phyloP scores from a whole-genome alignment of 2,329 filamentous ascomycete genomes.

The Clarireedia sp. region DNA sequence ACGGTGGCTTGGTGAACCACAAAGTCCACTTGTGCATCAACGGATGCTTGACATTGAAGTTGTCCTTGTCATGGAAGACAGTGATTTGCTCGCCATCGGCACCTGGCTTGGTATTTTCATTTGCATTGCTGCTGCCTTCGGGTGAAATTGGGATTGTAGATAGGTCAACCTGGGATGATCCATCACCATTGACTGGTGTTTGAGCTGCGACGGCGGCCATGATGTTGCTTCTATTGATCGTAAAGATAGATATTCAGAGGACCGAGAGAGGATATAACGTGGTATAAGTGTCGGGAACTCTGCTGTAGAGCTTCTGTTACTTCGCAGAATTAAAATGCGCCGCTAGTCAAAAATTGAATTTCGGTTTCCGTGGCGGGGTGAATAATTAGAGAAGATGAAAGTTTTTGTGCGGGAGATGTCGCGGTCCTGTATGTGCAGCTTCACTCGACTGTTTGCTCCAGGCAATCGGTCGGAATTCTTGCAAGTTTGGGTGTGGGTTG shows the following conservation, averaged over 20 bases:
- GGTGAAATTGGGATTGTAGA: slow-evolving; percentile 62
- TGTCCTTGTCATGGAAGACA: slow-evolving; percentile 95
- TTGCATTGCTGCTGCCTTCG: slow-evolving; percentile 49
- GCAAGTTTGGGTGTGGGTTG: not conserved
- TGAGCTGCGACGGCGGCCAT: slow-evolving; percentile 24
- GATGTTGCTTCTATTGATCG: slow-evolving; percentile 3
- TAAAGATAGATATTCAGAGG: not conserved
- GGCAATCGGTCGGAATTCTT: not conserved
- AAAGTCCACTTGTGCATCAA: slow-evolving; percentile 97
- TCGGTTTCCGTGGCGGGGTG: slow-evolving; percentile 5
- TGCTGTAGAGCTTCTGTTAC: not conserved
- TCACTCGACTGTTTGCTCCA: slow-evolving; percentile 2
- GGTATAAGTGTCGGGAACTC: not conserved
- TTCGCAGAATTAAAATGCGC: slow-evolving; percentile 4
- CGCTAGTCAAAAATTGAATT: slow-evolving; percentile 7
- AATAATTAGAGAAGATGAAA: not conserved
- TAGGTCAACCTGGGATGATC: slow-evolving; percentile 51
- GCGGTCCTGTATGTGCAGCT: too few relatives aligned
- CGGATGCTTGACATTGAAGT: slow-evolving; percentile 99
- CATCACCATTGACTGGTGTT: slow-evolving; percentile 14
- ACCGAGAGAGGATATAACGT: slow-evolving; percentile 1
- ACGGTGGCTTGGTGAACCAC: slow-evolving; percentile 98
- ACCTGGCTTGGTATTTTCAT: slow-evolving; percentile 33
- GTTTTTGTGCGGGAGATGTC: not conserved
- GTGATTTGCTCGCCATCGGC: slow-evolving; percentile 63